Base-by-base conservation (phyloP, 2,329 filamentous ascomycete species). In the Emericellopsis cladophorae region DNA sequence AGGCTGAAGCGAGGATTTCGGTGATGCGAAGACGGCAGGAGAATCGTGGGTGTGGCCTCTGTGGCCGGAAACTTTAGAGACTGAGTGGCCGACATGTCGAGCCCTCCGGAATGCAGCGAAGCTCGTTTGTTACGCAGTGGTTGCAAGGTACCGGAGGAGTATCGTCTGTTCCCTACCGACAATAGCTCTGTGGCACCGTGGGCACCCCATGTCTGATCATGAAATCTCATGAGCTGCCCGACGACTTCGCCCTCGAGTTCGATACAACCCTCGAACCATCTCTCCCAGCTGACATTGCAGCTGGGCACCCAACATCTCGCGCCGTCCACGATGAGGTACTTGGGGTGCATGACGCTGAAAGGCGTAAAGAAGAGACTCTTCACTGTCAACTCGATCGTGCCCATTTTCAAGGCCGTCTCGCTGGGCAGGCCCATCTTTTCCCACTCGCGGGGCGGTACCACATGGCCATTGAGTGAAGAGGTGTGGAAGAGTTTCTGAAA, bases 301-400 rank as follows among this genome's bases (percentile, higher is more conserved):
- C 81, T 87, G 0, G 85, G 85, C 9, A 92, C 58, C 50, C 81
- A 80, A 0, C 81, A 81, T 3, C 62, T 67, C 26, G 65, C 57
- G 1, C 80, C 70, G 54, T 93, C 86, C 1, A 90, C 58, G 12
- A 92, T 68, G 31, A 90, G 68, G 49, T 85, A 90, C 52, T 93
- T 93, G 0, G 85, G 81, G 54, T 93, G 86, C 77, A 92, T 84
- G n/a, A 93, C 81, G 51, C 84, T 86, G 44, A 92, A 79, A 0
- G 86, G 86, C 3, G 79, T 65, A 46, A 90, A 77, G 58, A 93
- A 93, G 7, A 90, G 66, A 46, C 79, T 86, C 63, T 87, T 89
- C 42, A 88, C 74, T 0, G 70, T 65, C 29, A 93, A 53, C 40
- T 88, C 73, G 15, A 93, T 70, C 3, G 76, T 76, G 1, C 61